Evolutionary conservation across 2,329 filamentous ascomycete species (phyloP).

Genomic region (Alternaria burnsii): DNA sequence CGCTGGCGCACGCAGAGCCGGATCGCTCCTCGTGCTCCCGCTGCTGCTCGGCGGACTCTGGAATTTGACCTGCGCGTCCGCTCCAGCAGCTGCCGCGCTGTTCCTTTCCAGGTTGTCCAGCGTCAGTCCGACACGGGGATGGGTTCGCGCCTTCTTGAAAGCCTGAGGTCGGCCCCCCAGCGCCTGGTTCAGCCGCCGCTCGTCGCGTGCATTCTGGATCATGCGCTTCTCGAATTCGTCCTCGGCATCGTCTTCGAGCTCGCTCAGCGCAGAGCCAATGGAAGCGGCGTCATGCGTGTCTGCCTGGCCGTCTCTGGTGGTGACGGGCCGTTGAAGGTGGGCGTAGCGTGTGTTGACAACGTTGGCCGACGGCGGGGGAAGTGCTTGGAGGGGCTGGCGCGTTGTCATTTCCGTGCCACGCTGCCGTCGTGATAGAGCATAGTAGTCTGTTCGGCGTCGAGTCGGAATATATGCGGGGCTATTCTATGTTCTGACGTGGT

Average conservation of each 20-base stretch:
- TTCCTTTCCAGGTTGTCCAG: constrained; percentile 56
- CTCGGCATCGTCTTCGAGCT: constrained; percentile 52
- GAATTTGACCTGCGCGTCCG: constrained; percentile 28
- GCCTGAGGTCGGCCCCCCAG: constrained; percentile 44
- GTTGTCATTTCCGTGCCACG: constrained; percentile 40
- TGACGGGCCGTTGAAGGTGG: constrained; percentile 24
- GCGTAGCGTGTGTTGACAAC: constrained; percentile 34
- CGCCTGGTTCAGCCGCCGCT: constrained; percentile 51
- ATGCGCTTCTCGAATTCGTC: constrained; percentile 58
- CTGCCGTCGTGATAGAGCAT: constrained; percentile 22
- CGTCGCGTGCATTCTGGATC: constrained; percentile 56
- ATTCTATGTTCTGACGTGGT: constrained; percentile 7
- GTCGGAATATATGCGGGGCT: background rate
- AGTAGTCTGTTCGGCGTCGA: constrained; percentile 8
- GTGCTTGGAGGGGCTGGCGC: constrained; percentile 45
- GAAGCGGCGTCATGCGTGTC: constrained; percentile 33
- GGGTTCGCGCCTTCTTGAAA: constrained; percentile 55
- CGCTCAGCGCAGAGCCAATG: constrained; percentile 46
- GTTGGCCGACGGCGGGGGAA: constrained; percentile 43
- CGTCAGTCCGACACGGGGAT: constrained; percentile 52
- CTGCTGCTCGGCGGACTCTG: constrained; percentile 49
- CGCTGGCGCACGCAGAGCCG: constrained; percentile 55
- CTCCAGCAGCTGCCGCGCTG: constrained; percentile 23
- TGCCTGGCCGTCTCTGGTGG: constrained; percentile 30
- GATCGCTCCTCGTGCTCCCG: constrained; percentile 50